phyloP scores from a whole-genome alignment of 2,329 filamentous ascomycete species.

The Ophiocordyceps australis region DNA sequence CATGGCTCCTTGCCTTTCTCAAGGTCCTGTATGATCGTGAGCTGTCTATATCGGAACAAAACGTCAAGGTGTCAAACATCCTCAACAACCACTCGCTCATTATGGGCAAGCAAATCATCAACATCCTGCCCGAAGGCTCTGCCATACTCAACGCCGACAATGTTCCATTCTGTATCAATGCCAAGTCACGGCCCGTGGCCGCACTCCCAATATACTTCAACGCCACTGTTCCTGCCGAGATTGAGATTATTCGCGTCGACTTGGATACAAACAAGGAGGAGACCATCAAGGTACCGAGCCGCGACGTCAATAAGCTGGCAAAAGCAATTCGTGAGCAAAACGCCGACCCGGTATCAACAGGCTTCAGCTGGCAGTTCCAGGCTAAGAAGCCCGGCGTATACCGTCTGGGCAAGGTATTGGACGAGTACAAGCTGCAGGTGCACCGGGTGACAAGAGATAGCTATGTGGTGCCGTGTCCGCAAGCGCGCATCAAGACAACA shows the following conservation, averaged over 20 bases:
- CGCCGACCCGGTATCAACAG: conserved; percentile 38
- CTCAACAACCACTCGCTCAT: conserved; percentile 88
- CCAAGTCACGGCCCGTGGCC: conserved; percentile 37
- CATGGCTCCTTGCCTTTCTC: conserved; percentile 53
- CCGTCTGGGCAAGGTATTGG: conserved; percentile 65
- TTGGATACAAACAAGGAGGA: conserved; percentile 67
- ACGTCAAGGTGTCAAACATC: conserved; percentile 74
- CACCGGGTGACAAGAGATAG: conserved; percentile 60
- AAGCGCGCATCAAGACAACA: conserved; percentile 50
- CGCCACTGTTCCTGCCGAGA: conserved; percentile 71
- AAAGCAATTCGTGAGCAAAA: conserved; percentile 49
- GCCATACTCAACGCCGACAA: conserved; percentile 73
- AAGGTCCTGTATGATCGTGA: conserved; percentile 87
- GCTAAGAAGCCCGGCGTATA: conserved; percentile 84
- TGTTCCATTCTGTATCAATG: conserved; percentile 64
- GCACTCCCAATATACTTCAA: conserved; percentile 81
- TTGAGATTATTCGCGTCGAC: conserved; percentile 79
- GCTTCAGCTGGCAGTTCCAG: conserved; percentile 51
- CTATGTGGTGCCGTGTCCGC: conserved; percentile 73
- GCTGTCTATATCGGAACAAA: conserved; percentile 80
- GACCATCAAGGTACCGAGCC: conserved; percentile 54
- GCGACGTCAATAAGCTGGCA: conserved; percentile 58
- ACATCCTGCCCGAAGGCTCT: conserved; percentile 92
- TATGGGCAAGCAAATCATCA: conserved; percentile 90
- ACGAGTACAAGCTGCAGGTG: conserved; percentile 88